phyloP scores from a whole-genome alignment of 192 early-diverging fungal species.

The Geranomyces variabilis region DNA sequence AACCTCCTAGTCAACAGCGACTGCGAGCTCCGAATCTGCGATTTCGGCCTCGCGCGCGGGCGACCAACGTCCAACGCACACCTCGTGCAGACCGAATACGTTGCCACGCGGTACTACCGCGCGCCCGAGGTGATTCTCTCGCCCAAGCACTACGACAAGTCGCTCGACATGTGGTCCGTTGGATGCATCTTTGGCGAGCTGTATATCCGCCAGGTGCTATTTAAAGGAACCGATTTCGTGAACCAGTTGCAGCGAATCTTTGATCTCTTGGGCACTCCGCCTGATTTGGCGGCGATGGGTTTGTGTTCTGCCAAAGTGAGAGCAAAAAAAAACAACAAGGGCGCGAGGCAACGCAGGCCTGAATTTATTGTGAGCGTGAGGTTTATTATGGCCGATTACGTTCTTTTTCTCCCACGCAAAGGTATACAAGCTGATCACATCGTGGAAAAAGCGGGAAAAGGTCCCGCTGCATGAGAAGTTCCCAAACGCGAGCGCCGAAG shows the following conservation, averaged over 20 bases:
- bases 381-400: background rate
- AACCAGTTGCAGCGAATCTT: constrained; percentile 96
- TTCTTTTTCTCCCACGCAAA: constrained; percentile 30
- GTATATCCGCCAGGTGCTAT: constrained; percentile 61
- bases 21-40: constrained; percentile 62
- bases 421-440: constrained; percentile 90
- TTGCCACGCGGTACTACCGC: constrained; percentile 61
- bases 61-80: constrained; percentile 37
- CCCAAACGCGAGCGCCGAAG: constrained; percentile 81
- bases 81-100: constrained; percentile 59
- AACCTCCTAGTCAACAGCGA: constrained; percentile 61
- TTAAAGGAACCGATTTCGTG: constrained; percentile 64
- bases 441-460: constrained; percentile 84
- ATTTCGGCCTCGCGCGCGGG: constrained; percentile 61
- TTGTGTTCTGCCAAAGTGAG: constrained; percentile 54
- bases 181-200: constrained; percentile 99
- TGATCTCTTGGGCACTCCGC: constrained; percentile 95
- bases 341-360: background rate
- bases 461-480: constrained; percentile 81
- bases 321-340: background rate
- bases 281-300: constrained; percentile 74
- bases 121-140: constrained; percentile 62
- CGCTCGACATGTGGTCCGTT: constrained; percentile 95
- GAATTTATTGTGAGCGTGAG: background rate
- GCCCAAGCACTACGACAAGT: constrained; percentile 59